These are phyloP conservation scores for Pseudogymnoascus sp. DNA, from an alignment of 2,329 filamentous ascomycete genomes.

Conservation along the genomic window DNA sequence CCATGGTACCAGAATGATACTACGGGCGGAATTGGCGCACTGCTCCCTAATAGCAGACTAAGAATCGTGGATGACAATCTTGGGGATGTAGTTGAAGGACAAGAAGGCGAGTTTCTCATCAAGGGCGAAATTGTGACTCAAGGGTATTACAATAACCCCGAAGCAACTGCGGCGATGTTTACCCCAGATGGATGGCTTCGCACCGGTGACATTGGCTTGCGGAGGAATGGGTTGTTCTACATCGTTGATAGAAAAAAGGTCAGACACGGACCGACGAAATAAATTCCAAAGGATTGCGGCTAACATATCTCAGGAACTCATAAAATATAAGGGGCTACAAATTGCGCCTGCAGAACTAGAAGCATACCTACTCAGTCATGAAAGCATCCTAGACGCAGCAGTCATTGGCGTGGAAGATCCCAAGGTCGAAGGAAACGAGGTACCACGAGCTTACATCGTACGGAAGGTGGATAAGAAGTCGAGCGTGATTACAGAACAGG, in stretches of 20 bases:
- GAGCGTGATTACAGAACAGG: conserved; percentile 24
- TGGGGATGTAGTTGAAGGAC: conserved; percentile 39
- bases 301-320: conserved; percentile 34
- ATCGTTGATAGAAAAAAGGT: conserved; percentile 65
- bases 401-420: conserved; percentile 37
- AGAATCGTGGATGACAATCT: conserved; percentile 55
- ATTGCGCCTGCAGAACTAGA: conserved; percentile 43
- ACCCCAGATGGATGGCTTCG: conserved; percentile 30
- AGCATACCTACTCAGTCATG: conserved; percentile 35
- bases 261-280: conserved; percentile 31
- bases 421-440: conserved; percentile 29
- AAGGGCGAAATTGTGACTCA: conserved; percentile 29
- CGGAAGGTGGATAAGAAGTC: conserved; percentile 22
- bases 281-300: neutral
- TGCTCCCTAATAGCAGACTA: conserved; percentile 61
- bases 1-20: conserved; percentile 46
- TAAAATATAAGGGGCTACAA: conserved; percentile 44
- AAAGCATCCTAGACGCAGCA: conserved; percentile 36
- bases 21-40: conserved; percentile 53
- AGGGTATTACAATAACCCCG: conserved; percentile 31
- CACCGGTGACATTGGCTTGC: conserved; percentile 38
- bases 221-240: conserved; percentile 34
- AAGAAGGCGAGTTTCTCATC: conserved; percentile 20
- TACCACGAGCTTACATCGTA: conserved; percentile 39
- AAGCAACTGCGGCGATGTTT: conserved; percentile 24